Conservation (phyloP, 495 filamentous ascomycete genomes). For the Cercophora samala region DNA sequence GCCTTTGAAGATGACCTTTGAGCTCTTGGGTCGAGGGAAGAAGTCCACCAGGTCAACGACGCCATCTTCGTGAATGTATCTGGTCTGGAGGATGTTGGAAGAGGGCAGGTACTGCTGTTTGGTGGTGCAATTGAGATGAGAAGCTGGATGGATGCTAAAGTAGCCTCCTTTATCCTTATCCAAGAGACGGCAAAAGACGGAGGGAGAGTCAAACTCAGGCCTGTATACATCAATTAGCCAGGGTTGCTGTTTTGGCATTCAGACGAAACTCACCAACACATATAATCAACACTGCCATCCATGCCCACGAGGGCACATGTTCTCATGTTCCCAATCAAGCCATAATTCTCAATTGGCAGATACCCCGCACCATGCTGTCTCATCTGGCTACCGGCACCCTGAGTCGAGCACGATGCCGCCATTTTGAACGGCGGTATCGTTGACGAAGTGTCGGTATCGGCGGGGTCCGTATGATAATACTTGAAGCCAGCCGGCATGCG, state of each 20-base stretch:
- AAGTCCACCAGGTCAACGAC: conserved; percentile 69
- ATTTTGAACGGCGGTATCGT: conserved; percentile 7
- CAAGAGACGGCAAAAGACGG: conserved; percentile 63
- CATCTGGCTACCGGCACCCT: conserved; percentile 26
- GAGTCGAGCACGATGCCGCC: conserved; percentile 24
- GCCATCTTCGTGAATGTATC: conserved; percentile 68
- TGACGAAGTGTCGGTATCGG: not conserved
- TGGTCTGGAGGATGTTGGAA: conserved; percentile 65
- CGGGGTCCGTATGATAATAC: not conserved
- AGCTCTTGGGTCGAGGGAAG: conserved; percentile 59
- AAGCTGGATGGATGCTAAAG: conserved; percentile 58
- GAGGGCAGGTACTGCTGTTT: conserved; percentile 69
- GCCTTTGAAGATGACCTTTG: conserved; percentile 41
- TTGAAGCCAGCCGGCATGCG: not conserved
- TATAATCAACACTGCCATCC: conserved; percentile 67
- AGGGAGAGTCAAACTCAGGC: conserved; percentile 66
- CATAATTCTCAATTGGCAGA: conserved; percentile 70
- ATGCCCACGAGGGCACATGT: conserved; percentile 71
- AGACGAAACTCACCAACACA: conserved; percentile 62
- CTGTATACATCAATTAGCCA: conserved; percentile 29
- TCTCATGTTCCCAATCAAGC: conserved; percentile 72
- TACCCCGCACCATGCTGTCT: conserved; percentile 41
- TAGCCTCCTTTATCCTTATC: conserved; percentile 69
- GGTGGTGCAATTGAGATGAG: conserved; percentile 50
- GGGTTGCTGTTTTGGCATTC: not conserved